phyloP scores from a whole-genome alignment of 306 rosid species.

The Acacia confusa region DNA sequence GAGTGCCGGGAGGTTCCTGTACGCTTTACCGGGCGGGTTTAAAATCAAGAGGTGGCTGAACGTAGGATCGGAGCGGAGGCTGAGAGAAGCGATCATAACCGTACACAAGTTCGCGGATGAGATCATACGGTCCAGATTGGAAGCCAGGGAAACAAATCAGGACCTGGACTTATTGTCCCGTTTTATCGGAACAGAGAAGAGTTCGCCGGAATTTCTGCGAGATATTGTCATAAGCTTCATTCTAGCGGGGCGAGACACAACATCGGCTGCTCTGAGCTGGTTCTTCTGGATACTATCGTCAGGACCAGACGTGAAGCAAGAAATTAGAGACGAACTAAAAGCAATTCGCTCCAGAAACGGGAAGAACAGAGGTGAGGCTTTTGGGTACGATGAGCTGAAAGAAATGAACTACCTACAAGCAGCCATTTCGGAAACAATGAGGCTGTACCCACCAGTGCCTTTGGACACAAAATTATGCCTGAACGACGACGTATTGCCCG shows the following conservation, averaged over 20 bases:
- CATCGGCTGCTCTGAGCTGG: slow-evolving; percentile 71
- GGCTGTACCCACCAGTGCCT: slow-evolving; percentile 76
- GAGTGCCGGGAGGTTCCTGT: slow-evolving; percentile 49
- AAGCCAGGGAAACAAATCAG: not conserved
- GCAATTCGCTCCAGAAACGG: slow-evolving; percentile 24
- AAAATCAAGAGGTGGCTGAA: slow-evolving; percentile 41
- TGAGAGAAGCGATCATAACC: slow-evolving; percentile 43
- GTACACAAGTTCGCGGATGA: slow-evolving; percentile 56
- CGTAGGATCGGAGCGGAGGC: slow-evolving; percentile 46
- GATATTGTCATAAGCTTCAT: slow-evolving; percentile 64
- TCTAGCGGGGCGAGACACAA: slow-evolving; percentile 75
- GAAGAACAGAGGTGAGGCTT: slow-evolving; percentile 29
- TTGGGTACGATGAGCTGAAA: slow-evolving; percentile 50
- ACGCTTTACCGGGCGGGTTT: slow-evolving; percentile 9
- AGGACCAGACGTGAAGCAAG: slow-evolving; percentile 29
- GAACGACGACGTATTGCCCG: slow-evolving; percentile 59
- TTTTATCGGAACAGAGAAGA: slow-evolving; percentile 42
- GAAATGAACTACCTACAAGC: slow-evolving; percentile 78
- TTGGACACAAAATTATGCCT: slow-evolving; percentile 45
- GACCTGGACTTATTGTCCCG: slow-evolving; percentile 58
- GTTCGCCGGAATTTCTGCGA: slow-evolving; percentile 56
- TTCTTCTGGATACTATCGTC: slow-evolving; percentile 69
- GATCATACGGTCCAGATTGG: slow-evolving; percentile 52
- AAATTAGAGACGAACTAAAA: slow-evolving; percentile 41
- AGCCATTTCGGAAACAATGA: slow-evolving; percentile 57